Percentiles rank a stretch among this genome's conserved stretches.
phyloP scores from a whole-genome alignment of 495 filamentous ascomycete species.

The Antarctomyces pellizariae region DNA sequence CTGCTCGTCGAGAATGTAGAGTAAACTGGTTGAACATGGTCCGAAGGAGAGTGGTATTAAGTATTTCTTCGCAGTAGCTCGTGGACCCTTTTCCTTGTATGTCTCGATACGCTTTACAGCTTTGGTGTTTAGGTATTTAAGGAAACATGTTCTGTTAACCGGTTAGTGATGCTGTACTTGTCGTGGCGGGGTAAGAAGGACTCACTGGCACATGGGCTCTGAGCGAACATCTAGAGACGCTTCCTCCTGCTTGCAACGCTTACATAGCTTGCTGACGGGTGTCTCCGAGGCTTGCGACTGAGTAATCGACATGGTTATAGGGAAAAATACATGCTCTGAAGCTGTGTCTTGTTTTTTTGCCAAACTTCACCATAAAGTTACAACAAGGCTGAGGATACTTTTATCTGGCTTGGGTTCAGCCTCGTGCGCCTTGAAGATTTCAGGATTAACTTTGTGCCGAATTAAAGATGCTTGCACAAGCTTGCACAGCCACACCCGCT shows the following conservation, averaged over 20 bases:
- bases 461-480: no score
- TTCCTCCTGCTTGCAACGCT: slow-evolving; percentile 16
- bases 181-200: slow-evolving; percentile 7
- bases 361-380: no score
- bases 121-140: slow-evolving; percentile 50
- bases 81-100: slow-evolving; percentile 22
- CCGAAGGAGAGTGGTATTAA: slow-evolving; percentile 69
- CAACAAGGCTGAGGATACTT: no score
- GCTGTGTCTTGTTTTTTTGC: no score
- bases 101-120: slow-evolving; percentile 54
- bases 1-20: slow-evolving; percentile 53
- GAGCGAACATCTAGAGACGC: slow-evolving; percentile 17
- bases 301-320: no score
- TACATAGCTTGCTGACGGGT: slow-evolving; percentile 9
- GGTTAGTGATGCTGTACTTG: slow-evolving; percentile 9
- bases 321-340: no score
- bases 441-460: no score
- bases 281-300: no score
- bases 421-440: no score
- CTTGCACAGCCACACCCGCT: no score
- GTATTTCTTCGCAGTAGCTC: slow-evolving; percentile 22
- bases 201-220: slow-evolving; percentile 18
- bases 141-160: slow-evolving; percentile 43
- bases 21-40: slow-evolving; percentile 50
- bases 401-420: no score